These are phyloP conservation scores for Hemileccinum impolitum DNA, from an alignment of 768 basidiomycete species.

Conservation along the genomic window DNA sequence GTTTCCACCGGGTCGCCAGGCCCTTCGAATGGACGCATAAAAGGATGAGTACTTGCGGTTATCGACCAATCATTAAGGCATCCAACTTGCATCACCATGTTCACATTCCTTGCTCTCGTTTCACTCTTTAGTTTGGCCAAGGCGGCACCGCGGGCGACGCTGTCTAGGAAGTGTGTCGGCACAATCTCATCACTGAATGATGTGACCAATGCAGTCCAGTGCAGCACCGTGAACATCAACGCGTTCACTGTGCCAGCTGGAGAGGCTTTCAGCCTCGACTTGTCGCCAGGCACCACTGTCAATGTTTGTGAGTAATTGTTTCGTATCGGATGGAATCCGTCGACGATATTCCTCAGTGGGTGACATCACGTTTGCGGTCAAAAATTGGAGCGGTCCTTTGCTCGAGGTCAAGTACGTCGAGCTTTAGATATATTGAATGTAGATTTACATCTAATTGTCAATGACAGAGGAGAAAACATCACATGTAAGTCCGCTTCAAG, in stretches of 20 bases:
- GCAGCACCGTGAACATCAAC: slow-evolving; percentile 56
- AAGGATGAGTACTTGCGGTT: too few relatives aligned
- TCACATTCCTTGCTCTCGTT: slow-evolving; percentile 7
- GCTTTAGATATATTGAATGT: background rate
- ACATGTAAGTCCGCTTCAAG: slow-evolving; percentile 38
- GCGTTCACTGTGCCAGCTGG: slow-evolving; percentile 56
- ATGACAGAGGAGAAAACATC: slow-evolving; percentile 43
- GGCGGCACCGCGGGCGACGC: slow-evolving; percentile 14
- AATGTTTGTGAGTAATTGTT: slow-evolving; percentile 47
- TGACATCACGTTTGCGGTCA: slow-evolving; percentile 53
- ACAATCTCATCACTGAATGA: slow-evolving; percentile 52
- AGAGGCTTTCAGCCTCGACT: slow-evolving; percentile 43
- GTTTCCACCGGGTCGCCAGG: background rate
- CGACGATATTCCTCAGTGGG: slow-evolving; percentile 39
- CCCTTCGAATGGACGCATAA: too few relatives aligned
- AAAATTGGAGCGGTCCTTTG: slow-evolving; percentile 51
- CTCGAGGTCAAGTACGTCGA: slow-evolving; percentile 45
- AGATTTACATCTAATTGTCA: background rate
- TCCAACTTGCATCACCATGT: slow-evolving; percentile 5
- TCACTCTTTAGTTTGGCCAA: slow-evolving; percentile 15
- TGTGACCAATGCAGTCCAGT: slow-evolving; percentile 48
- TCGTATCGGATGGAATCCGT: background rate
- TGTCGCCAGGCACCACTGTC: slow-evolving; percentile 51
- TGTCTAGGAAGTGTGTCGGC: slow-evolving; percentile 39
- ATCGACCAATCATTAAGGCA: too few relatives aligned